phyloP scores from a whole-genome alignment of 495 filamentous ascomycete genomes.

The Hyaloscypha hepaticicola region DNA sequence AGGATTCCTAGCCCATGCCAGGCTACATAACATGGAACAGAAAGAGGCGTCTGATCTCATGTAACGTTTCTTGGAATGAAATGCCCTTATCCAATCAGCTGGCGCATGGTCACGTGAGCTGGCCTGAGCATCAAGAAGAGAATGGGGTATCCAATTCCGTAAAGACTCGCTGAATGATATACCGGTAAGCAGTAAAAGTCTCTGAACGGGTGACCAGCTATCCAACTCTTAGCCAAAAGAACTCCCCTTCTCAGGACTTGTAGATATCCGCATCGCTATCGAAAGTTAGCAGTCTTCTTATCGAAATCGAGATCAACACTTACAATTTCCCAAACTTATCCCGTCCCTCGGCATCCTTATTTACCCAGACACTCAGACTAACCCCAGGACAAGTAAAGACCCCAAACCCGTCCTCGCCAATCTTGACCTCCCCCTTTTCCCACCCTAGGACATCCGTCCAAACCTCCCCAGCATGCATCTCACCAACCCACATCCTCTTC shows the following conservation, averaged over 20 bases:
- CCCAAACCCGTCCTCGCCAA: slow-evolving; percentile 56
- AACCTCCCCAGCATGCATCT: slow-evolving; percentile 50
- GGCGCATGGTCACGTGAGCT: not conserved
- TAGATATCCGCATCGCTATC: slow-evolving; percentile 39
- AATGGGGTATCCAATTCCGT: not conserved
- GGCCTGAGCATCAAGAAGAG: not conserved
- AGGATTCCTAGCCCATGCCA: not conserved
- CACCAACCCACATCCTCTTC: slow-evolving; percentile 64
- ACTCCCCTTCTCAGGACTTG: slow-evolving; percentile 20
- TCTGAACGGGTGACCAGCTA: no score
- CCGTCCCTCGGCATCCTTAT: slow-evolving; percentile 51
- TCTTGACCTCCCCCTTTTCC: slow-evolving; percentile 43
- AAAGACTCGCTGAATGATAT: not conserved
- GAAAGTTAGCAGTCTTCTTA: slow-evolving; percentile 1
- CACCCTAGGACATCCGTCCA: slow-evolving; percentile 65
- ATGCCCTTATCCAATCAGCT: not conserved
- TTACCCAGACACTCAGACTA: slow-evolving; percentile 62
- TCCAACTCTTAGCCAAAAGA: not conserved
- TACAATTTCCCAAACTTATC: slow-evolving; percentile 47
- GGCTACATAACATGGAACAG: not conserved
- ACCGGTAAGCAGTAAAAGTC: no score
- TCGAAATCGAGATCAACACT: slow-evolving; percentile 19
- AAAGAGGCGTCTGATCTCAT: not conserved
- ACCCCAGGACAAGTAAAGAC: slow-evolving; percentile 51
- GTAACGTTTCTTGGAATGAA: not conserved